These are phyloP conservation scores for Aspergillus tubingensis DNA, from an alignment of 2,329 filamentous ascomycete species.

Conservation along the genomic window DNA sequence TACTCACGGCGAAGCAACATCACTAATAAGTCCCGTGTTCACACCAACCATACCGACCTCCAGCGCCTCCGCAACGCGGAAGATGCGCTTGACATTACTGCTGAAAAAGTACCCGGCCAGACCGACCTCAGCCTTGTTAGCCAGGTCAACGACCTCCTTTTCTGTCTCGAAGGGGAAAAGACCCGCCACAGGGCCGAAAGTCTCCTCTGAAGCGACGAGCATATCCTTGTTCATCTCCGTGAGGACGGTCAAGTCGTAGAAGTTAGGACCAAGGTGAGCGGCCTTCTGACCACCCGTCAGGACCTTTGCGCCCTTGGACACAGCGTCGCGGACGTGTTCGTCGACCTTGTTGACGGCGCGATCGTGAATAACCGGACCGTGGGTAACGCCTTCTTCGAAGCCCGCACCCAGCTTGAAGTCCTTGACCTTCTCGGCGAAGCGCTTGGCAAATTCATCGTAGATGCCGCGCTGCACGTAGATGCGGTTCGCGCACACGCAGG, in stretches of 20 bases:
- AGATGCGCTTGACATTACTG: slow-evolving; percentile 59
- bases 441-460: slow-evolving; percentile 55
- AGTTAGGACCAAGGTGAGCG: slow-evolving; percentile 76
- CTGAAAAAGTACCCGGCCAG: slow-evolving; percentile 94
- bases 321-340: slow-evolving; percentile 76
- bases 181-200: slow-evolving; percentile 90
- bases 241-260: slow-evolving; percentile 87
- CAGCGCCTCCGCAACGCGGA: slow-evolving; percentile 61
- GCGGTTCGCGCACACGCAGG: slow-evolving; percentile 78
- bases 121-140: slow-evolving; percentile 81
- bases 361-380: slow-evolving; percentile 67
- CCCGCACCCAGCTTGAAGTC: slow-evolving; percentile 51
- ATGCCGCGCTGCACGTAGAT: slow-evolving; percentile 56
- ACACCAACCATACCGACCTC: slow-evolving; percentile 59
- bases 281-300: slow-evolving; percentile 73
- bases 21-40: slow-evolving; percentile 69
- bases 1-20: slow-evolving; percentile 53
- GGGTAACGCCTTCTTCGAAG: slow-evolving; percentile 49
- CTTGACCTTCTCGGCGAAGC: slow-evolving; percentile 58
- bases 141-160: slow-evolving; percentile 79
- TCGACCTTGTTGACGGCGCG: slow-evolving; percentile 79
- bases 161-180: slow-evolving; percentile 88
- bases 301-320: slow-evolving; percentile 73
- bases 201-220: slow-evolving; percentile 84
- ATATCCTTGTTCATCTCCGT: slow-evolving; percentile 83